Conservation (phyloP, 2,329 filamentous ascomycete genomes). For the Graphium sp. region DNA sequence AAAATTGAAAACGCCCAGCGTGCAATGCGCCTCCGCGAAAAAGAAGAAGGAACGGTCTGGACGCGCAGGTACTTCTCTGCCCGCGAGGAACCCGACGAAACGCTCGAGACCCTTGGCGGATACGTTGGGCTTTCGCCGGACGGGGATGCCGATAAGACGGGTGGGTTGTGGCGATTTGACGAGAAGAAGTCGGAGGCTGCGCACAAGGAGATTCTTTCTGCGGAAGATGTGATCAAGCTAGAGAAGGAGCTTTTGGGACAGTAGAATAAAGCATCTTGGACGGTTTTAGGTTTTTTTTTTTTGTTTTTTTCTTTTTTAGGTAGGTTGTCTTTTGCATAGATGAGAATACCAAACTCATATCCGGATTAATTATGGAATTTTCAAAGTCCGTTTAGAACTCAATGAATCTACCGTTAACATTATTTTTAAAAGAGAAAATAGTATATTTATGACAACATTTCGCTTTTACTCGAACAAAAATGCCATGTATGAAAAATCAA, state of each 20-base stretch:
- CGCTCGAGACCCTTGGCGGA: constrained; percentile 25
- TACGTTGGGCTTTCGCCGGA: constrained; percentile 27
- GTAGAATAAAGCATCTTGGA: not conserved
- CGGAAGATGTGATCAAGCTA: constrained; percentile 21
- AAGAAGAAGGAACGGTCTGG: constrained; percentile 61
- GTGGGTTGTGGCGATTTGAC: constrained; percentile 43
- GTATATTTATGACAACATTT: no score
- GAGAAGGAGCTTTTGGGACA: constrained; percentile 26
- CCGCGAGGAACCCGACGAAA: constrained; percentile 23
- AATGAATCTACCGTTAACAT: no score
- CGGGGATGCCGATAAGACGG: constrained; percentile 43
- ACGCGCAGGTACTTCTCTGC: constrained; percentile 65
- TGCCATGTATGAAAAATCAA: no score
- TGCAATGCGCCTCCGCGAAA: constrained; percentile 54
- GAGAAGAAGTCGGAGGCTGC: constrained; percentile 17
- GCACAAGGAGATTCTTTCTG: constrained; percentile 12
- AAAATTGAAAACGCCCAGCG: constrained; percentile 85
- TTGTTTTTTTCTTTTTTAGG: not conserved
- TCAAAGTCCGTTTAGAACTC: no score
- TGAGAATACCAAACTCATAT: no score
- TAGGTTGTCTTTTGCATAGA: not conserved
- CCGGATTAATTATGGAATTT: no score
- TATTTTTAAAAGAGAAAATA: no score
- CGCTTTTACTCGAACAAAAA: no score
- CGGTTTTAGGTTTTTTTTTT: not conserved